Conservation (phyloP, 768 basidiomycete species). For the Tricholoma furcatifolium region DNA sequence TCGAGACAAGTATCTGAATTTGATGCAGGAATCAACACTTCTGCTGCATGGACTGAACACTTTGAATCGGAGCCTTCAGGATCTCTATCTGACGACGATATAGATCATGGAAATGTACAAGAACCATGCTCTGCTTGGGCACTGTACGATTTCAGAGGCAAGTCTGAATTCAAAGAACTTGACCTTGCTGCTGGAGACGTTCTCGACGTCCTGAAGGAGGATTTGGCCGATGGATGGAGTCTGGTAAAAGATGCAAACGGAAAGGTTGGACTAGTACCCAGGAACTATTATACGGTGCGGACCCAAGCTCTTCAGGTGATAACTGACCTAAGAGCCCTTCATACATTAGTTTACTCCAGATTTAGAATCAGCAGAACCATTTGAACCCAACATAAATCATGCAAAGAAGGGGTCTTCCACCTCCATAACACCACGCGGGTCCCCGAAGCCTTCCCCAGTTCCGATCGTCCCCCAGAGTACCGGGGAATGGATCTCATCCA, state of each 20-base stretch:
- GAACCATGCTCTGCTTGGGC: constrained; percentile 58
- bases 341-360: constrained; percentile 59
- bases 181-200: constrained; percentile 67
- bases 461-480: constrained; percentile 65
- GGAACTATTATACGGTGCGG: constrained; percentile 71
- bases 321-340: not conserved
- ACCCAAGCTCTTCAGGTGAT: not conserved
- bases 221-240: constrained; percentile 81
- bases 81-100: constrained; percentile 57
- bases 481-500: constrained; percentile 63
- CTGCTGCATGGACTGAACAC: constrained; percentile 73
- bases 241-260: constrained; percentile 57
- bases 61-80: constrained; percentile 37
- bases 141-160: constrained; percentile 73
- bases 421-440: constrained; percentile 50
- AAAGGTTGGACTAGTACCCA: constrained; percentile 68
- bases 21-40: constrained; percentile 77
- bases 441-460: constrained; percentile 39
- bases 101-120: constrained; percentile 31
- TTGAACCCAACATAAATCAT: constrained; percentile 17
- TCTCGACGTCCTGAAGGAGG: constrained; percentile 68
- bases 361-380: constrained; percentile 48
- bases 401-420: constrained; percentile 33
- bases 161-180: constrained; percentile 72
- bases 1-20: constrained; percentile 48